Evolutionary conservation across 306 rosid species (phyloP).

Genomic region (Fragaria iinumae): DNA sequence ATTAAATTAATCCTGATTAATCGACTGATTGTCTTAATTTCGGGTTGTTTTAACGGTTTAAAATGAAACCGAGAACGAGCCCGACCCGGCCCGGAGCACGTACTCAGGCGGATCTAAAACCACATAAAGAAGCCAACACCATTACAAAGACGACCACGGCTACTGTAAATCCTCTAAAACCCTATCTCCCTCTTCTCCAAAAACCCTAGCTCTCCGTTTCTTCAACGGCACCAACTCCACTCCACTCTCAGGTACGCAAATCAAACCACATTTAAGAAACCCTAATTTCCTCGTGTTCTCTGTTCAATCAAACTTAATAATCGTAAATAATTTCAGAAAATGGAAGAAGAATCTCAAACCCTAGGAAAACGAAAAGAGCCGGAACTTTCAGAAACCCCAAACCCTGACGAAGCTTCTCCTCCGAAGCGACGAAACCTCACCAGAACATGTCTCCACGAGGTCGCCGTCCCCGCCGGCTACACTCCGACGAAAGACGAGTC

Average conservation of each 20-base stretch:
- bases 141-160: not conserved
- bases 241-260: not conserved
- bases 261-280: no score
- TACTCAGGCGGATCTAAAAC: not conserved
- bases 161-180: not conserved
- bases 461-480: conserved; percentile 76
- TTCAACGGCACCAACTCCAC: not conserved
- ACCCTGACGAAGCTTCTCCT: conserved; percentile 14
- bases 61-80: not conserved
- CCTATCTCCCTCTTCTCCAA: not conserved
- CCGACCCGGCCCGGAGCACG: not conserved
- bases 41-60: not conserved
- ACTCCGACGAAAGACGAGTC: conserved; percentile 51
- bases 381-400: not conserved
- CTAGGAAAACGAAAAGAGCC: conserved; percentile 52
- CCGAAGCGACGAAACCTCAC: conserved; percentile 36
- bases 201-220: not conserved
- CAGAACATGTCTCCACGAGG: conserved; percentile 91
- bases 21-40: no score
- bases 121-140: not conserved
- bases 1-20: fast-evolving
- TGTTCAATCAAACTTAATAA: no score
- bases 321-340: conserved; percentile 3
- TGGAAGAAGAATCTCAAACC: conserved; percentile 54
- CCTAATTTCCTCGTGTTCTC: not conserved